Evolutionary conservation across 768 basidiomycete species (phyloP).

Genomic region (Pholiota molesta): DNA sequence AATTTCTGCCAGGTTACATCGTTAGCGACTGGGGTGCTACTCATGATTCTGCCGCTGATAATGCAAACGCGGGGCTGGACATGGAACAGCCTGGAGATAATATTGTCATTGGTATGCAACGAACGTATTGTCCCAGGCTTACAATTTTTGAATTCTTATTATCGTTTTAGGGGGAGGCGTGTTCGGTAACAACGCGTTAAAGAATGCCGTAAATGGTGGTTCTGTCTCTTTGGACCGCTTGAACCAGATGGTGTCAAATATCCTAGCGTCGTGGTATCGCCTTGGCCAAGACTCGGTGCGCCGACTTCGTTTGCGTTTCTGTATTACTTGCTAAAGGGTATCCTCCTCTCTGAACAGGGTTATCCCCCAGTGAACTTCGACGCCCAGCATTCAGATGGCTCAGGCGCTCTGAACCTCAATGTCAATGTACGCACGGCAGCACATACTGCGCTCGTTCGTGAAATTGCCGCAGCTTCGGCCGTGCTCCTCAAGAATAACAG

Average conservation of each 20-base stretch:
- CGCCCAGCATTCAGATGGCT: conserved; percentile 46
- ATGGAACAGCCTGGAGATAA: conserved; percentile 57
- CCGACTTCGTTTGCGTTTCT: conserved; percentile 1
- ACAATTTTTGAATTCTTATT: background rate
- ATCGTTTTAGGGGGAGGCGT: conserved; percentile 39
- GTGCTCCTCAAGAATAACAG: conserved; percentile 71
- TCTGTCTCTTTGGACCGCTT: conserved; percentile 36
- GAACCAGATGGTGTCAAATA: conserved; percentile 48
- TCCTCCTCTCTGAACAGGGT: conserved; percentile 28
- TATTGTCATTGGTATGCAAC: conserved; percentile 41
- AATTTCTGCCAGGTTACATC: conserved; percentile 37
- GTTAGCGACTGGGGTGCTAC: conserved; percentile 60
- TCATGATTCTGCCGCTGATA: conserved; percentile 46
- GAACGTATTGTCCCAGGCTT: background rate
- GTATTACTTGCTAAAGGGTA: background rate
- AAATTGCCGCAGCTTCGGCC: conserved; percentile 68
- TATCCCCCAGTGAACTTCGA: conserved; percentile 52
- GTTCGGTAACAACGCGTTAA: conserved; percentile 30
- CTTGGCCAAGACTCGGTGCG: conserved; percentile 51
- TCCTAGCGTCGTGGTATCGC: conserved; percentile 48
- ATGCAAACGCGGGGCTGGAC: conserved; percentile 51
- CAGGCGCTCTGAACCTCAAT: conserved; percentile 44
- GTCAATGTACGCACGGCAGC: conserved; percentile 45
- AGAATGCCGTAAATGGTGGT: conserved; percentile 38
- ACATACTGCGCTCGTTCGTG: conserved; percentile 55